Evolutionary conservation across 2,329 filamentous ascomycete species (phyloP).

Genomic region (Cryphonectria japonica): DNA sequence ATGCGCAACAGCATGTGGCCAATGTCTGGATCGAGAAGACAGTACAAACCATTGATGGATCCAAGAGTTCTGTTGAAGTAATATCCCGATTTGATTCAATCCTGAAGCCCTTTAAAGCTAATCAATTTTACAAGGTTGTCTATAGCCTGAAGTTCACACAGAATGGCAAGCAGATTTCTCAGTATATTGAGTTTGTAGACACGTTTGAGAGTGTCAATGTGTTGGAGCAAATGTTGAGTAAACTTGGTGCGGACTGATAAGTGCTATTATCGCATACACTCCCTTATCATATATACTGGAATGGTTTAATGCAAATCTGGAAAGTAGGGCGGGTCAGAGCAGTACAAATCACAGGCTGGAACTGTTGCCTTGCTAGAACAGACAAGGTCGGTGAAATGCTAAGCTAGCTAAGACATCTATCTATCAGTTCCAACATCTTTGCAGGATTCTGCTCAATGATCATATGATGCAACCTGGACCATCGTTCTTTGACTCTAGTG

Average conservation of each 20-base stretch:
- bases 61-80: conserved; percentile 29
- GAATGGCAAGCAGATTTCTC: conserved; percentile 30
- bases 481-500: too few species aligned
- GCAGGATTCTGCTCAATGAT: too few species aligned
- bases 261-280: neutral
- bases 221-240: conserved; percentile 32
- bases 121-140: conserved; percentile 18
- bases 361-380: too few species aligned
- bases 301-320: too few species aligned
- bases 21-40: conserved; percentile 32
- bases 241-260: conserved; percentile 10
- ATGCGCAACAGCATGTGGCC: conserved; percentile 22
- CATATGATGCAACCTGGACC: too few species aligned
- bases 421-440: too few species aligned
- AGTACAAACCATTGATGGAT: conserved; percentile 26
- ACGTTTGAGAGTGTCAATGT: conserved; percentile 31
- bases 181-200: conserved; percentile 33
- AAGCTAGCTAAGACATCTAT: too few species aligned
- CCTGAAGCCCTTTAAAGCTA: neutral
- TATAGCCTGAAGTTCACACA: conserved; percentile 31
- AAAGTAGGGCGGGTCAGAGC: too few species aligned
- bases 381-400: too few species aligned
- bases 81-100: neutral
- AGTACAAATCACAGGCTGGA: too few species aligned
- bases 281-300: too few species aligned